phyloP scores from a whole-genome alignment of 1,284 basidiomycete genomes.

The Cutaneotrichosporon dermatis region DNA sequence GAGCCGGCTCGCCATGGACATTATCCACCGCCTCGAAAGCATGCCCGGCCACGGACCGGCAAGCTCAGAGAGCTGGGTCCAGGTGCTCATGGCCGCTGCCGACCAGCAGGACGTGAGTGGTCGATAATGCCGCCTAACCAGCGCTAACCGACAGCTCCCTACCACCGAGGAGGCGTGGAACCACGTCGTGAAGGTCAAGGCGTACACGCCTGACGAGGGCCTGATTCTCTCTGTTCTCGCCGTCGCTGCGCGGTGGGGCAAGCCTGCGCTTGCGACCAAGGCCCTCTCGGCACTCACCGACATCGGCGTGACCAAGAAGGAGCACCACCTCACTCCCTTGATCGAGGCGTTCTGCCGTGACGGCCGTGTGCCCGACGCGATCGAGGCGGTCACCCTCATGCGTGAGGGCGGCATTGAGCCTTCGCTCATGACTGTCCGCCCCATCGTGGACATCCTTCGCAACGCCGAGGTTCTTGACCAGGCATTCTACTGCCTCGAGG shows the following conservation, averaged over 20 bases:
- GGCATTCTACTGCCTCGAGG: constrained; percentile 62
- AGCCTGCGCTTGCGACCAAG: constrained; percentile 63
- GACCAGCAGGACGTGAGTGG: constrained; percentile 37
- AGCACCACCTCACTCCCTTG: constrained; percentile 51
- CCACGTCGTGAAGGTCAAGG: constrained; percentile 55
- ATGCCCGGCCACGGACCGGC: constrained; percentile 11
- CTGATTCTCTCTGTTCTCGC: constrained; percentile 64
- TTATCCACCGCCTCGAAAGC: constrained; percentile 24
- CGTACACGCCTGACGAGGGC: constrained; percentile 67
- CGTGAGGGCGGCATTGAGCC: constrained; percentile 33
- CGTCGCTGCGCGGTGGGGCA: constrained; percentile 65
- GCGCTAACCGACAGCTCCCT: constrained; percentile 55
- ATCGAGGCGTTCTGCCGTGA: constrained; percentile 43
- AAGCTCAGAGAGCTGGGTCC: constrained; percentile 25
- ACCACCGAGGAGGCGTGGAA: constrained; percentile 65
- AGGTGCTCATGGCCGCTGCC: constrained; percentile 36
- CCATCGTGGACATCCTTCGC: constrained; percentile 55
- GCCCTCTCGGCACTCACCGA: constrained; percentile 58
- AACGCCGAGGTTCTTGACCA: constrained; percentile 59
- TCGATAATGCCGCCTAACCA: not conserved
- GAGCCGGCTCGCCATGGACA: constrained; percentile 34
- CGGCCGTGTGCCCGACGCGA: constrained; percentile 40
- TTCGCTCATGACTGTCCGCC: constrained; percentile 30
- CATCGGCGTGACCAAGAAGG: constrained; percentile 56
- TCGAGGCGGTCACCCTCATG: constrained; percentile 35